Conservation (phyloP, 768 basidiomycete species). For the Trametes cinnabarina region DNA sequence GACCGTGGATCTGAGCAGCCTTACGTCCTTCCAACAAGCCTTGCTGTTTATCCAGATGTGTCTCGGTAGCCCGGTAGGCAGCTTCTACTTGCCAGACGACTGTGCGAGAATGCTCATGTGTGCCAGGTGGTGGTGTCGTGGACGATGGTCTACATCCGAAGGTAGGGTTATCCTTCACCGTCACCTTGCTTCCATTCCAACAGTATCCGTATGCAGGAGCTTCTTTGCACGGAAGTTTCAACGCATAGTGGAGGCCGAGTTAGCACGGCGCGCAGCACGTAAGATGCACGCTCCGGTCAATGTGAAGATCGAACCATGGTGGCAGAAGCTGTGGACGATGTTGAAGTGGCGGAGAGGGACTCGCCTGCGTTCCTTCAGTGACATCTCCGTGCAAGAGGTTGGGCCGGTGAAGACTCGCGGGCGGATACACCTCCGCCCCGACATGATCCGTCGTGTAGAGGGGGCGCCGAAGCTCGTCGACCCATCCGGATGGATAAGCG, state of each 20-base stretch:
- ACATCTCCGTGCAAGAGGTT: conserved; percentile 11
- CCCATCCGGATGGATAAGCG: conserved; percentile 71
- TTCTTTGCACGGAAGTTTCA: conserved; percentile 73
- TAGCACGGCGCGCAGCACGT: conserved; percentile 25
- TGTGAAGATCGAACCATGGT: conserved; percentile 25
- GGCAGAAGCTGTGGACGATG: conserved; percentile 18
- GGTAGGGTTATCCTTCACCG: conserved; percentile 39
- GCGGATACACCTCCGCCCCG: conserved; percentile 44
- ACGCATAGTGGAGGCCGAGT: conserved; percentile 49
- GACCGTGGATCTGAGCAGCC: conserved; percentile 63
- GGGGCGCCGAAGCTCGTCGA: conserved; percentile 65
- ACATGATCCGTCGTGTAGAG: conserved; percentile 79
- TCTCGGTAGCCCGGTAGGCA: conserved; percentile 66
- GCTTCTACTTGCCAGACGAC: neutral
- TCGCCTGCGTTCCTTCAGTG: conserved; percentile 9
- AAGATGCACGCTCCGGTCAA: conserved; percentile 20
- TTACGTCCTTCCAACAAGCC: conserved; percentile 69
- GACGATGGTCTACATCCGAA: conserved; percentile 78
- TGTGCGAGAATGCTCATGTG: neutral
- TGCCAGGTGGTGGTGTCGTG: conserved; percentile 74
- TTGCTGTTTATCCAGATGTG: conserved; percentile 79
- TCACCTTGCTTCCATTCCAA: neutral
- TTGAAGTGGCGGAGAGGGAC: conserved; percentile 1
- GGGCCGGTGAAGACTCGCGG: conserved; percentile 5
- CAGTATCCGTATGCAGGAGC: conserved; percentile 39